A percentile compares a stretch with the other conserved stretches of the same genome.
Conservation (phyloP, 176 grass and related monocot species). For the maize (Zea mays) region Zm-B73-REFERENCE-NAM-5.0 NC_050097.1:203379501-203380000, state of each 20-base stretch:
- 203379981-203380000: neutral
- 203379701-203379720: too few species aligned
- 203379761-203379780: slow-evolving; percentile 21
- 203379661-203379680: too few species aligned
- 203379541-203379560: too few species aligned
- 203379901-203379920: neutral
- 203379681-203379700: too few species aligned
- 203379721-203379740: neutral
- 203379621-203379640: too few species aligned
- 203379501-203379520: too few species aligned
- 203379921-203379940: neutral
- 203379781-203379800: neutral
- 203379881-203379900: neutral
- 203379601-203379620: too few species aligned
- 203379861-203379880: neutral
- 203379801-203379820: slow-evolving; percentile 1
- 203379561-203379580: too few species aligned
- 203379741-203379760: slow-evolving; percentile 48
- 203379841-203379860: slow-evolving; percentile 8
- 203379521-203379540: too few species aligned
- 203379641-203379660: too few species aligned
- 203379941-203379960: neutral
- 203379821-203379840: neutral
- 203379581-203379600: too few species aligned
- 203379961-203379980: neutral